These are phyloP conservation scores for Leccinum subrobustum DNA, from an alignment of 1,284 basidiomycete genomes.

Conservation along the genomic window DNA sequence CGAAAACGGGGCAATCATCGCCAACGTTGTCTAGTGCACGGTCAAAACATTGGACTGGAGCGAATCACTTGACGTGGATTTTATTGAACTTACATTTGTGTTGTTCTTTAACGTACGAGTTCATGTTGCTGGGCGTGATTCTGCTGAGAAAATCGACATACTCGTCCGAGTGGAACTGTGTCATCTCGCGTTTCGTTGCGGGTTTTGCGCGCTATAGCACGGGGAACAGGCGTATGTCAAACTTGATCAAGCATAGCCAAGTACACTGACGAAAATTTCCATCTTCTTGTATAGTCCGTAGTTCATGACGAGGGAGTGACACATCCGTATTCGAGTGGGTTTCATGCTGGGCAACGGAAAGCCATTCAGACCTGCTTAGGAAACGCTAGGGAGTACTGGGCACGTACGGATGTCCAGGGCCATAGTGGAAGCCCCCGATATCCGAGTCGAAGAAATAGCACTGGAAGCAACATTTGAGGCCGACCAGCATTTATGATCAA, in stretches of 20 bases:
- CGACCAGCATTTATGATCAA: not conserved
- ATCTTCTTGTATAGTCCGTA: constrained; percentile 97
- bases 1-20: constrained; percentile 98
- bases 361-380: not conserved
- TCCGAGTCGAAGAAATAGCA: constrained; percentile 99
- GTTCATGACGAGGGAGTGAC: constrained; percentile 99
- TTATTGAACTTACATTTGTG: constrained; percentile 76
- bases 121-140: constrained; percentile 85
- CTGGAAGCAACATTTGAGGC: constrained; percentile 40
- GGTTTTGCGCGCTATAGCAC: constrained; percentile 88
- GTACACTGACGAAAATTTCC: constrained; percentile 86
- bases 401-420: constrained; percentile 83
- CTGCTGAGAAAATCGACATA: constrained; percentile 88
- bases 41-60: not conserved
- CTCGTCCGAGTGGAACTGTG: constrained; percentile 93
- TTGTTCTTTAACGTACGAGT: constrained; percentile 90
- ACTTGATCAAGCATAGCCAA: not conserved
- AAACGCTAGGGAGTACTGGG: not conserved
- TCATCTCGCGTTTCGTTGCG: constrained; percentile 97
- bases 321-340: constrained; percentile 97
- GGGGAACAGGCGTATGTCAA: not conserved
- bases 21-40: constrained; percentile 71
- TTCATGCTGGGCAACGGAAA: constrained; percentile 70
- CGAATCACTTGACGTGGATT: not conserved
- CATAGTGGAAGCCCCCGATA: constrained; percentile 98